Evolutionary conservation across 1,284 basidiomycete genomes (phyloP).

Genomic region (Phellopilus nigrolimitatus): DNA sequence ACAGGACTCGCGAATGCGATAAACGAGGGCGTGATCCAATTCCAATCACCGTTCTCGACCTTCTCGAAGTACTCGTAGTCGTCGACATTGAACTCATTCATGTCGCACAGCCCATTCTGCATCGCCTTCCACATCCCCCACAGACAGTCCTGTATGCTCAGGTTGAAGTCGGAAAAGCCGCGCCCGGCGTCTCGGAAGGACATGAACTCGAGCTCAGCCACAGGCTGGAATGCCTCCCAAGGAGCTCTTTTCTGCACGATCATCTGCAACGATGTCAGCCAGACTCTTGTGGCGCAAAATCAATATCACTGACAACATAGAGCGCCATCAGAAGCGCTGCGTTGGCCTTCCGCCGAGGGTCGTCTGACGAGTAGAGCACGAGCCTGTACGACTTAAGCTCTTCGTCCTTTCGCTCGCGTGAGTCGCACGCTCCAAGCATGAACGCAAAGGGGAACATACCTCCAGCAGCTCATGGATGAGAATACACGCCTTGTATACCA

Average conservation of each 20-base stretch:
- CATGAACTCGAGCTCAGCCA: conserved; percentile 87
- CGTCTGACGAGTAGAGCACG: conserved; percentile 85
- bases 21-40: conserved; percentile 90
- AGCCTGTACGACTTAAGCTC: conserved; percentile 65
- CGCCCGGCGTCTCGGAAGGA: conserved; percentile 96
- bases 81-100: conserved; percentile 86
- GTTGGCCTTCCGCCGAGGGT: conserved; percentile 88
- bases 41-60: conserved; percentile 97
- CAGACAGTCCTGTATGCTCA: conserved; percentile 90
- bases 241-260: conserved; percentile 90
- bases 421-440: conserved; percentile 22
- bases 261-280: conserved; percentile 51
- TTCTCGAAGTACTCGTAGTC: conserved; percentile 95
- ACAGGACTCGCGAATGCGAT: conserved; percentile 96
- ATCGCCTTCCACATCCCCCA: conserved; percentile 97
- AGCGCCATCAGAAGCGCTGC: conserved; percentile 89
- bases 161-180: conserved; percentile 87
- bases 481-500: conserved; percentile 93
- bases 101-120: conserved; percentile 82
- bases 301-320: conserved; percentile 64
- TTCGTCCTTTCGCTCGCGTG: conserved; percentile 49
- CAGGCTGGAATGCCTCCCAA: conserved; percentile 92
- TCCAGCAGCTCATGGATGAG: conserved; percentile 85
- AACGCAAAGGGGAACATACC: conserved; percentile 41
- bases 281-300: conserved; percentile 18